Evolutionary conservation across 305 asterid species (phyloP), one percentile per base, ranked within the genome.

Genomic region (Fraxinus greggii): DNA sequence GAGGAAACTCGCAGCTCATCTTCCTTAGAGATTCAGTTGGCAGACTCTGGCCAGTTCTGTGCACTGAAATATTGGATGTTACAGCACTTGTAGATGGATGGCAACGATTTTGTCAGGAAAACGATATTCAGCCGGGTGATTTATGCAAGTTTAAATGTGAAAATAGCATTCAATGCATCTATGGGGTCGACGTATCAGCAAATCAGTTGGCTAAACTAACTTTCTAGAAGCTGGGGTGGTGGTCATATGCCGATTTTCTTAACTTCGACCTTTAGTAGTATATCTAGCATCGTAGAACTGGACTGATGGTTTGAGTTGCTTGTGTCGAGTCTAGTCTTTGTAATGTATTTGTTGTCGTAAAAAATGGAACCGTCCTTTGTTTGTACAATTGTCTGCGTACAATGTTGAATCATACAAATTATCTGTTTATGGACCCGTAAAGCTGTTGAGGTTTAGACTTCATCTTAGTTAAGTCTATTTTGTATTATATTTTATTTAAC

Each of bases 21-120:
- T 82, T 26, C 83, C 84, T 89, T 65, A 83, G 81, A 78, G 86
- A 65, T 76, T 51, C 92, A 19, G 32, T 0, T 6, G 70, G 82
- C 72, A 80, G 75, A 85, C 80, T 83, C 7, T 80, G 83, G 86
- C 90, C 89, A 3, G 74, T 88, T 65, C 35, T 63, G 19, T 69
- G 21, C 38, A 81, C 31, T 78, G 82, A 81, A 81, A n/a, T 23
- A 67, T 31, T 2, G 7, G 56, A 17, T 33, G 29, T 78, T 4
- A 80, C 65, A 65, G 87, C 81, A 23, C 80, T 89, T 33, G 75
- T 69, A 15, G 38, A 29, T 13, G 75, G 75, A 69, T 69, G 75
- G 75, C 33, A 29, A 69, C 21, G 2, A 31, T 29, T 69, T 31
- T 69, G 40, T 69, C 23, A 29, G 38, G n/a, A 28, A 15, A 69